Percentiles rank a stretch among this genome's conserved stretches.
Conservation (phyloP, 805 yeast species). For the Sungouiozyma intestinalis region DNA sequence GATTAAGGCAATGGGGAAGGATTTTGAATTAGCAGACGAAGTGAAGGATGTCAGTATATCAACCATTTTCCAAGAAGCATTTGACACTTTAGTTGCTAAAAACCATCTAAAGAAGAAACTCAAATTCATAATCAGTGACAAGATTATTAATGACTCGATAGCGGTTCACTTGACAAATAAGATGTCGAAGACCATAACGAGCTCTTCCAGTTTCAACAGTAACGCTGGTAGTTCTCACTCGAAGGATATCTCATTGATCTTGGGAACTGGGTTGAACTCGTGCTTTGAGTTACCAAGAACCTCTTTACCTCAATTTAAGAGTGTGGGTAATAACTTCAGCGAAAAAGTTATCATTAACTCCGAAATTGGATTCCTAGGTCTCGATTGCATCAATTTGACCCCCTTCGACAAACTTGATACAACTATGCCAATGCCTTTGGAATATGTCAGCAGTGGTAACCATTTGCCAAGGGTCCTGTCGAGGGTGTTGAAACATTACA, state of each 20-base stretch:
- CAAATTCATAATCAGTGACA: slow-evolving; percentile 30
- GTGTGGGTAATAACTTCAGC: background rate
- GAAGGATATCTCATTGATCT: slow-evolving; percentile 42
- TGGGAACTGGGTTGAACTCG: slow-evolving; percentile 61
- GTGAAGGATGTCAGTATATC: slow-evolving; percentile 34
- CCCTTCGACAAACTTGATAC: slow-evolving; percentile 11
- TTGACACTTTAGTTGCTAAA: slow-evolving; percentile 10
- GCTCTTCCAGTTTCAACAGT: slow-evolving; percentile 8
- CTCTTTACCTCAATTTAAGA: slow-evolving; percentile 11
- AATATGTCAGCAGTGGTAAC: slow-evolving; percentile 21
- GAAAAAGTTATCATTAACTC: slow-evolving; percentile 14
- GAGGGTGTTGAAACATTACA: slow-evolving; percentile 10
- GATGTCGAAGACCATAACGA: slow-evolving; percentile 7
- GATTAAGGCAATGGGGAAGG: slow-evolving; percentile 50
- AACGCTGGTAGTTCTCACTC: slow-evolving; percentile 4
- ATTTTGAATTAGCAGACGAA: slow-evolving; percentile 39
- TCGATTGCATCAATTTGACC: slow-evolving; percentile 8
- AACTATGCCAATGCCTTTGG: slow-evolving; percentile 19
- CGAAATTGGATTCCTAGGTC: slow-evolving; percentile 24
- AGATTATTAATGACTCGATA: slow-evolving; percentile 52
- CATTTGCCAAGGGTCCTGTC: slow-evolving; percentile 17
- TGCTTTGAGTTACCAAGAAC: slow-evolving; percentile 29
- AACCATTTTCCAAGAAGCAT: slow-evolving; percentile 30
- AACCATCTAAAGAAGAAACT: slow-evolving; percentile 10
- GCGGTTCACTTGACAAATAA: slow-evolving; percentile 51